These are phyloP conservation scores for Westerdykella aurantiaca DNA, from an alignment of 2,329 filamentous ascomycete species.

Conservation along the genomic window DNA sequence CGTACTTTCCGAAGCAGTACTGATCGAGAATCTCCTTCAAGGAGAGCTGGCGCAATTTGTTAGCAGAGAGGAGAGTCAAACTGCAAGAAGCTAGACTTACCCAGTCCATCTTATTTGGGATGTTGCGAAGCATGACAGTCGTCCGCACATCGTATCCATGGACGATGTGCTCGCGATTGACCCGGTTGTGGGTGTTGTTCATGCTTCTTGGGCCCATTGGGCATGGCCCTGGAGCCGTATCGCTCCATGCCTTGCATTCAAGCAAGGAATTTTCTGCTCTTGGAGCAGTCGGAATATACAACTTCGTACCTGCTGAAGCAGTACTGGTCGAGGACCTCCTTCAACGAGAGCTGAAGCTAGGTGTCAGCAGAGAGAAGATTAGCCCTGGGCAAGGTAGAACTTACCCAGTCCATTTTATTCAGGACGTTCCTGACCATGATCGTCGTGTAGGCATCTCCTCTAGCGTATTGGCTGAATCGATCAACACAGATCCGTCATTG, in stretches of 20 bases:
- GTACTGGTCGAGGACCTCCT: slow-evolving; percentile 70
- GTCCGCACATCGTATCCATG: slow-evolving; percentile 47
- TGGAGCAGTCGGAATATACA: slow-evolving; percentile 59
- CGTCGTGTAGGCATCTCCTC: no score
- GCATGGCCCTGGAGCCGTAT: slow-evolving; percentile 23
- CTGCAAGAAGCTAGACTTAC: slow-evolving; percentile 24
- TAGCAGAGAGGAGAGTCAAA: background rate
- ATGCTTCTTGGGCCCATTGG: no score
- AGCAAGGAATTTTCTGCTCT: no score
- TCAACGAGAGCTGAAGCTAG: slow-evolving; percentile 46
- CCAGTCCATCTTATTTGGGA: slow-evolving; percentile 80
- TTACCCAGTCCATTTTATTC: no score
- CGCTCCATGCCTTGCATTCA: slow-evolving; percentile 4
- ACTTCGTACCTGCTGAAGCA: slow-evolving; percentile 86
- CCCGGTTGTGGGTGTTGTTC: slow-evolving; percentile 27
- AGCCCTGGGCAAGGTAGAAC: slow-evolving; percentile 4
- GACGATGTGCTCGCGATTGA: slow-evolving; percentile 35
- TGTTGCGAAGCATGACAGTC: slow-evolving; percentile 85
- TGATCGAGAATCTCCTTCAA: slow-evolving; percentile 75
- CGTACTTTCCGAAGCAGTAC: slow-evolving; percentile 74
- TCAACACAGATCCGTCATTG: slow-evolving; percentile 94
- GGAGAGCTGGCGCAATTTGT: slow-evolving; percentile 13
- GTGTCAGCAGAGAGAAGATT: no score
- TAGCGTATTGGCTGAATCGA: slow-evolving; percentile 76
- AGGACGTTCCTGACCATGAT: no score